These are phyloP conservation scores for Candida chilensis DNA, from an alignment of 805 yeast species.

Conservation along the genomic window DNA sequence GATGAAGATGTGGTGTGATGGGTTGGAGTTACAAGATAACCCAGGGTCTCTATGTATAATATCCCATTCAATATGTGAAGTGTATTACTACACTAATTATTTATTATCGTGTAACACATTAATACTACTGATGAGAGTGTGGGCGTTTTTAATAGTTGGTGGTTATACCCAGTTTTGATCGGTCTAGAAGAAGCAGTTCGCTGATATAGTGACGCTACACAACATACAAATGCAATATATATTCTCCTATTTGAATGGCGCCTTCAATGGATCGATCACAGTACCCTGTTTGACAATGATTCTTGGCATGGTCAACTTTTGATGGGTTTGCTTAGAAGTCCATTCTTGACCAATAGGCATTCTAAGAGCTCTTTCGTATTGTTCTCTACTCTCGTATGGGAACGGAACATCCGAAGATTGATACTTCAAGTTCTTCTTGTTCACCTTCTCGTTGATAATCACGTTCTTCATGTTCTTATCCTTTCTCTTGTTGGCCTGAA, in stretches of 20 bases:
- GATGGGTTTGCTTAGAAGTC: constrained; percentile 84
- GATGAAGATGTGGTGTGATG: too few species aligned
- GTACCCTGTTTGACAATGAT: constrained; percentile 80
- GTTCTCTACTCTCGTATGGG: constrained; percentile 90
- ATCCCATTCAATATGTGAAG: too few species aligned
- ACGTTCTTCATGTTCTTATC: constrained; percentile 75
- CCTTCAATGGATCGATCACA: constrained; percentile 85
- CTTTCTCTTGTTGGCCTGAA: constrained; percentile 57
- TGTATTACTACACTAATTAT: too few species aligned
- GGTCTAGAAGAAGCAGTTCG: too few species aligned
- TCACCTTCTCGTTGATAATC: constrained; percentile 79
- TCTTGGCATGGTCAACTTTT: constrained; percentile 81
- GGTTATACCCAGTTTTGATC: too few species aligned
- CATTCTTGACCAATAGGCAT: constrained; percentile 98
- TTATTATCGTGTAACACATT: too few species aligned
- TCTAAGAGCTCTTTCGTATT: constrained; percentile 86
- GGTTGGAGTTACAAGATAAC: too few species aligned
- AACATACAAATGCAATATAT: too few species aligned
- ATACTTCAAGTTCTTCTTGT: constrained; percentile 79
- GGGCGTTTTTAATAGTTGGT: too few species aligned
- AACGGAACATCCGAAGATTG: constrained; percentile 88
- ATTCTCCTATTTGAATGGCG: constrained; percentile 52
- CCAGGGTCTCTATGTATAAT: too few species aligned
- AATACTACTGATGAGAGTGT: too few species aligned
- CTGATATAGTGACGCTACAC: too few species aligned